phyloP scores from a whole-genome alignment of 176 grass and related monocot genomes.

The Pharus latifolius region DNA sequence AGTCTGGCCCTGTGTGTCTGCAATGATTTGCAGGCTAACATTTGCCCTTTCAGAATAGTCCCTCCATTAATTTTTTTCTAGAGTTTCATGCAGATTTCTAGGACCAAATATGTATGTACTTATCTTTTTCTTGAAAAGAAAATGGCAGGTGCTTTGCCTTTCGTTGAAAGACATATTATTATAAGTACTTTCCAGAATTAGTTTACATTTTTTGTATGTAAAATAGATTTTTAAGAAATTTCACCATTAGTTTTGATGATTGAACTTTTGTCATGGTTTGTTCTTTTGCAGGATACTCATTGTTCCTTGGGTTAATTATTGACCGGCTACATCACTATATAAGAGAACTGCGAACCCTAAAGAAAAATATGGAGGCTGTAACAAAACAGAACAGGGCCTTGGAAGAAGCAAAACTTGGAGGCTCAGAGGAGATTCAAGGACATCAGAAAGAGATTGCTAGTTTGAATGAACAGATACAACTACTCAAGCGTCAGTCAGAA shows the following conservation, averaged over 20 bases:
- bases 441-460: conserved; percentile 36
- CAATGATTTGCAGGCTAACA: neutral
- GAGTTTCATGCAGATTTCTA: neutral
- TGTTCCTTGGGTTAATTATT: conserved; percentile 70
- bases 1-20: neutral
- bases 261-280: neutral
- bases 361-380: conserved; percentile 59
- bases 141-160: too few species aligned
- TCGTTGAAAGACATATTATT: too few species aligned
- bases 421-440: conserved; percentile 27
- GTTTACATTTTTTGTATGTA: neutral
- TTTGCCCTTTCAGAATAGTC: neutral
- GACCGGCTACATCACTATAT: conserved; percentile 77
- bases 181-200: neutral
- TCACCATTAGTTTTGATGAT: neutral
- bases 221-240: neutral
- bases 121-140: too few species aligned
- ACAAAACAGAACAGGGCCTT: conserved; percentile 46
- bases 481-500: conserved; percentile 34
- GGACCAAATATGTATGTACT: neutral
- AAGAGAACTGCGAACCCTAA: conserved; percentile 46
- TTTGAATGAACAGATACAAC: conserved; percentile 49
- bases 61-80: neutral
- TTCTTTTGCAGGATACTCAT: conserved; percentile 53
- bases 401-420: conserved; percentile 60